A percentile compares a stretch with the other conserved stretches of the same genome.
Evolutionary conservation across 495 filamentous ascomycete species (phyloP).

Genomic region (Acidomyces sp.): DNA sequence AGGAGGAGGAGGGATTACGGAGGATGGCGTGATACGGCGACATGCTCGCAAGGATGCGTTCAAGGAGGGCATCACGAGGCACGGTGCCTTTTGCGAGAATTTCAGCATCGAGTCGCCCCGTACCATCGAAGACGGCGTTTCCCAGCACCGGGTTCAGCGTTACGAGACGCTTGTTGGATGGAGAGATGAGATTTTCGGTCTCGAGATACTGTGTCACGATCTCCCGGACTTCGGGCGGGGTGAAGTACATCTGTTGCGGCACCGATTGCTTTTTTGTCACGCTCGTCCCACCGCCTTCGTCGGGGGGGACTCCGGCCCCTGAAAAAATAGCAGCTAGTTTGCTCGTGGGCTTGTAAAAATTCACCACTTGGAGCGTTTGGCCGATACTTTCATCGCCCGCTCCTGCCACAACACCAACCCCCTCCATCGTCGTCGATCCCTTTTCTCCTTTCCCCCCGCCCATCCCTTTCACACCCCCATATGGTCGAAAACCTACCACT

Average conservation of each 20-base stretch:
- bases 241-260: too few relatives aligned
- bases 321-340: conserved; percentile 45
- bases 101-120: conserved; percentile 39
- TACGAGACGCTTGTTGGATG: conserved; percentile 50
- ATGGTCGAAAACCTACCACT: conserved; percentile 47
- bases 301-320: too few relatives aligned
- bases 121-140: conserved; percentile 43
- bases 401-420: too few relatives aligned
- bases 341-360: conserved; percentile 41
- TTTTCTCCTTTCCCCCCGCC: conserved; percentile 31
- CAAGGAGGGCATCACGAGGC: conserved; percentile 50
- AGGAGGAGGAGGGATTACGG: conserved; percentile 34
- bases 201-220: conserved; percentile 41
- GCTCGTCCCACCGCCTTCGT: neutral
- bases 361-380: conserved; percentile 43
- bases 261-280: conserved; percentile 28
- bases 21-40: conserved; percentile 46
- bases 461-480: conserved; percentile 35
- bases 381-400: conserved; percentile 40
- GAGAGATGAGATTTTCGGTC: conserved; percentile 34
- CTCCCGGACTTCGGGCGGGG: conserved; percentile 38
- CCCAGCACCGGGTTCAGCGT: conserved; percentile 50
- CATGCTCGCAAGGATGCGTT: conserved; percentile 42
- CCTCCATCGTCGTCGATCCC: conserved; percentile 28
- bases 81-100: conserved; percentile 45